A percentile compares a stretch with the other conserved stretches of the same genome.
Conservation (phyloP, 2,329 filamentous ascomycete genomes). For the Calonectria pauciramosa region DNA sequence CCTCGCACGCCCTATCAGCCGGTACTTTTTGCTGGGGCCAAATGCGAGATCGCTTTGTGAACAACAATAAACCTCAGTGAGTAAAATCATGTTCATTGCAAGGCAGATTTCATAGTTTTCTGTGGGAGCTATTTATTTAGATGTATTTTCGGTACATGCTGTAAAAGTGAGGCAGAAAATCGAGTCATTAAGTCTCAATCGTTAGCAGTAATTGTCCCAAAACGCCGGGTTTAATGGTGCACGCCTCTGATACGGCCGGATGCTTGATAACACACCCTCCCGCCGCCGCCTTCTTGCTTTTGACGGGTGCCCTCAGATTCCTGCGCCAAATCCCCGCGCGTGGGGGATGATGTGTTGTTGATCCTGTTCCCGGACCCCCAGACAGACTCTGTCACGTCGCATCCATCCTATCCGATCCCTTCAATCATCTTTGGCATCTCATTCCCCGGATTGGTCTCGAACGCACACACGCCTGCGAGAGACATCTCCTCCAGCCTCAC, state of each 20-base stretch:
- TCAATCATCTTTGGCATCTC: neutral
- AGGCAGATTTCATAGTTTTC: neutral
- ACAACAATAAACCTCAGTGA: neutral
- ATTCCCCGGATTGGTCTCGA: neutral
- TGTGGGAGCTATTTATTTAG: no score
- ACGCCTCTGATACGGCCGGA: conserved; percentile 1
- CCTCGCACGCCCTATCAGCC: neutral
- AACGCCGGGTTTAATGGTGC: neutral
- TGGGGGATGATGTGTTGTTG: conserved; percentile 11
- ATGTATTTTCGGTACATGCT: neutral
- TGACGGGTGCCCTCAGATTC: neutral
- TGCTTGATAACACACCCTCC: conserved; percentile 13
- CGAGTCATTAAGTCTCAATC: neutral
- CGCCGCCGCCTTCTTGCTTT: neutral
- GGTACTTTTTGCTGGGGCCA: neutral
- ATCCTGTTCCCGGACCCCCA: neutral
- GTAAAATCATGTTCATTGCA: neutral
- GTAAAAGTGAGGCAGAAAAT: neutral
- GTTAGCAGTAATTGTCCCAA: conserved; percentile 3
- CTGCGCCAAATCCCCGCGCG: conserved; percentile 5
- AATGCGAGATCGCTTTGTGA: neutral
- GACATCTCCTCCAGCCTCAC: neutral
- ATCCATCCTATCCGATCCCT: neutral
- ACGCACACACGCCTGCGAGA: neutral
- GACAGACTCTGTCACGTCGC: neutral